Conservation (phyloP, 345 rosid species). For the Fremontodendron californicum region DNA sequence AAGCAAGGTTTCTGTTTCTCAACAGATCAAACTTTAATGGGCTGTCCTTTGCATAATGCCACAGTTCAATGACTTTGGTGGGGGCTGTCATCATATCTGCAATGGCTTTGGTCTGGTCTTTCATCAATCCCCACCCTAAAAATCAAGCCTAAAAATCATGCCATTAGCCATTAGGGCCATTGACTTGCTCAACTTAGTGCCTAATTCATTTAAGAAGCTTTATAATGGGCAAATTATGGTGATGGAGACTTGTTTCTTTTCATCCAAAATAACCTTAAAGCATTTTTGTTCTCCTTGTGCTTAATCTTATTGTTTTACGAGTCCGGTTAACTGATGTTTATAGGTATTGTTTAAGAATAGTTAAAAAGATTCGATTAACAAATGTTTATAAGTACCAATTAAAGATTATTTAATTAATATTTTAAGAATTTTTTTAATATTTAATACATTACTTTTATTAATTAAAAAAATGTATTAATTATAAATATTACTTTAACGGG, state of each 20-base stretch:
- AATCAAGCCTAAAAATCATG: constrained; percentile 20
- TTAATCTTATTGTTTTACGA: no score
- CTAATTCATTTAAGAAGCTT: constrained; percentile 22
- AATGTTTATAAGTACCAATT: no score
- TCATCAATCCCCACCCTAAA: constrained; percentile 23
- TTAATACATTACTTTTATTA: no score
- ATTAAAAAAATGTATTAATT: no score
- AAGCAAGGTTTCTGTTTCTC: background rate
- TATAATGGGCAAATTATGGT: constrained; percentile 23
- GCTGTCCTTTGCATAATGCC: background rate
- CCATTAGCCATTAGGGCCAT: constrained; percentile 15
- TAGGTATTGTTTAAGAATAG: no score
- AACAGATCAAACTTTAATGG: background rate
- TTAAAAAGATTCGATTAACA: no score
- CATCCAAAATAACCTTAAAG: background rate
- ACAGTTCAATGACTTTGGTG: background rate
- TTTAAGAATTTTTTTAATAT: no score
- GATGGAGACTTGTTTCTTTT: constrained; percentile 6
- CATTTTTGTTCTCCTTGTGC: no score
- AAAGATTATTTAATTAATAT: no score
- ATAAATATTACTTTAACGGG: no score
- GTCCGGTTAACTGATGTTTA: background rate
- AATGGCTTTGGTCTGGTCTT: background rate
- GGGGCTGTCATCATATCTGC: constrained; percentile 12
- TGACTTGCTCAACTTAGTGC: constrained; percentile 26